Evolutionary conservation across 169 alveolate species (phyloP).

Genomic region (Nephromyces sp.): DNA sequence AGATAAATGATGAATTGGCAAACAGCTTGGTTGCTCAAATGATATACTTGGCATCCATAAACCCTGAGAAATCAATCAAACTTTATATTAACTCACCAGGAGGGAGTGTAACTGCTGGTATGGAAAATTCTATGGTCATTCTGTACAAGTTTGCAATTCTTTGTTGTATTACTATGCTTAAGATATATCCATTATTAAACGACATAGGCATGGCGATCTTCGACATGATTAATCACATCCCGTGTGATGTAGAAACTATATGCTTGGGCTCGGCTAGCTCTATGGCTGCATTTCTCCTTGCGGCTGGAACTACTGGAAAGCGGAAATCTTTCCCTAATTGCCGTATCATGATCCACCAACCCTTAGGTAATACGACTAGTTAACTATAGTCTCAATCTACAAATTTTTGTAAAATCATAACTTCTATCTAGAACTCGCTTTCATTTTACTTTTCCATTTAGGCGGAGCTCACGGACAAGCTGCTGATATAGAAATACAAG

Average conservation of each 20-base stretch:
- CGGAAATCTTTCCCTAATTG: conserved; percentile 67
- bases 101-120: conserved; percentile 65
- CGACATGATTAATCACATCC: conserved; percentile 57
- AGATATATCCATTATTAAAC: too few species aligned
- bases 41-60: conserved; percentile 53
- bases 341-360: conserved; percentile 76
- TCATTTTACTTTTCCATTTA: neutral
- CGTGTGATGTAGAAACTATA: conserved; percentile 59
- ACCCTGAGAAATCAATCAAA: conserved; percentile 50
- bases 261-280: conserved; percentile 73
- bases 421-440: too few species aligned
- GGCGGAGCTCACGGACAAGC: conserved; percentile 70
- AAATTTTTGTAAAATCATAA: too few species aligned
- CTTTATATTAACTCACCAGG: conserved; percentile 75
- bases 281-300: conserved; percentile 72
- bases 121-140: too few species aligned
- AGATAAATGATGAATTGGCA: conserved; percentile 49
- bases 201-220: conserved; percentile 66
- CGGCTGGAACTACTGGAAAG: conserved; percentile 71
- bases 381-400: too few species aligned
- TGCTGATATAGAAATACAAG: conserved; percentile 72
- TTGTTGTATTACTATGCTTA: too few species aligned
- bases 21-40: conserved; percentile 55
- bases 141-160: too few species aligned
- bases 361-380: conserved; percentile 52